phyloP scores from a whole-genome alignment of 768 basidiomycete genomes.

The Clavulina sp. region DNA sequence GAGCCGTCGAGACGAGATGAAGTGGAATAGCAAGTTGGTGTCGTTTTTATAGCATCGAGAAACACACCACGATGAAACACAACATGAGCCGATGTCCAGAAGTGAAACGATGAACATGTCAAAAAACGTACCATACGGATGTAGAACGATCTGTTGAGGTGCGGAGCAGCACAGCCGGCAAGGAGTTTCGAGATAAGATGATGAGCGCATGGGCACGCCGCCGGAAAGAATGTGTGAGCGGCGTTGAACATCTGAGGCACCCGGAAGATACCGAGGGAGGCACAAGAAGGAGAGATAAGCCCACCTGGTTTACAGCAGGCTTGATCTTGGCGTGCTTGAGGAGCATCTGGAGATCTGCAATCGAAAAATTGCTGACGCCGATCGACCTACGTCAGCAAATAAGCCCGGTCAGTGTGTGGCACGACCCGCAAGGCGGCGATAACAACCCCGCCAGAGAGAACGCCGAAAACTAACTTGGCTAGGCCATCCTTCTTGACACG shows the following conservation, averaged over 20 bases:
- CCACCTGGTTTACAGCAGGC: conserved; percentile 56
- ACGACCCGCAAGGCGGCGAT: neutral
- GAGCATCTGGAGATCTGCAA: conserved; percentile 34
- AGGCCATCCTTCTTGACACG: conserved; percentile 34
- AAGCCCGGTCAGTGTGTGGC: conserved; percentile 3
- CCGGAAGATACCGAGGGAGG: too few relatives aligned
- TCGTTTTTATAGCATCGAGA: too few relatives aligned
- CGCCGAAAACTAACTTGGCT: conserved; percentile 27
- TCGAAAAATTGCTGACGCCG: conserved; percentile 53
- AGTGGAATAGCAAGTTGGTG: conserved; percentile 38
- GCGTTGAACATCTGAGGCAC: too few relatives aligned
- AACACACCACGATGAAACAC: too few relatives aligned
- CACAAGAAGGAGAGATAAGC: too few relatives aligned
- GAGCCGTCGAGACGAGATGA: conserved; percentile 24
- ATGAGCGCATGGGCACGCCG: too few relatives aligned
- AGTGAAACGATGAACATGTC: conserved; percentile 29
- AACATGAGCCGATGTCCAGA: neutral
- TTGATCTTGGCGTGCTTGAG: conserved; percentile 33
- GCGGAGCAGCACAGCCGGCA: neutral
- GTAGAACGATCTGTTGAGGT: conserved; percentile 36
- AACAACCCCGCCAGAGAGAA: too few relatives aligned
- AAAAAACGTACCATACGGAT: conserved; percentile 48
- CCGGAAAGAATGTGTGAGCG: too few relatives aligned
- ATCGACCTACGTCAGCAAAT: conserved; percentile 34
- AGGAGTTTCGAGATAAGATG: neutral